Evolutionary conservation across 306 rosid species (phyloP), one percentile per base, ranked within the genome.

Genomic region (Cucurbita argyrosperma): DNA sequence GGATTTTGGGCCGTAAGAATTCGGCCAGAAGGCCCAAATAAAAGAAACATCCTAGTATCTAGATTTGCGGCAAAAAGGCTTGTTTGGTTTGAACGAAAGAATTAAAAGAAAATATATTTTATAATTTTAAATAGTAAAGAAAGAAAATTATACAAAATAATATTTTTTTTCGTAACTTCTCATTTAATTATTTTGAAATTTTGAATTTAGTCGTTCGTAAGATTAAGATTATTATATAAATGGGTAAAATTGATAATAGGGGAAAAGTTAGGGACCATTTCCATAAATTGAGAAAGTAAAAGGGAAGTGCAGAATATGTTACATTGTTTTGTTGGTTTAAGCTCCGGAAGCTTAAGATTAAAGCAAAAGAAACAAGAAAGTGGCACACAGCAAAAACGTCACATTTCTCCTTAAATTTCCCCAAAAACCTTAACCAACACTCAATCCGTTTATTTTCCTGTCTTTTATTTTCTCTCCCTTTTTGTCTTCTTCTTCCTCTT

Each of bases 371-470:
- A 43, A 63, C 26, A 5, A 10, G 9, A 64, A 63, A 15, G 70
- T 16, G 51, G 6, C 9, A 63, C 4, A 26, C 15, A 65, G 10
- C 71, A 18, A 4, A 12, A 42, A 12, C 18, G 1, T 5, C 18
- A 12, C 18, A 46, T 69, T 49, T 49, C 74, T 49, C 26, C 74
- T 23, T 67, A 67, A 47, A 69, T 46, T 49, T 47, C 72, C 55
- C 53, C 72, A 6, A 40, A 40, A 66, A 66, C 72, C 72, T 66
- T 19, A 66, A 66, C 72, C 50, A 39, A 63, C 49, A 63, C 70
- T 39, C 69, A 19, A 62, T 39, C 23, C 42, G 14, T 50, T 50
- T 50, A 4, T 5, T 50, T 50, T 50, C 54, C 7, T 50, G 7
- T 50, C 54, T 14, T 50, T 47, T 14, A 13, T n/a, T 50, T 50